Percentiles rank a stretch among this genome's conserved stretches.
phyloP scores from a whole-genome alignment of 495 filamentous ascomycete species.

The Cryomyces minteri region DNA sequence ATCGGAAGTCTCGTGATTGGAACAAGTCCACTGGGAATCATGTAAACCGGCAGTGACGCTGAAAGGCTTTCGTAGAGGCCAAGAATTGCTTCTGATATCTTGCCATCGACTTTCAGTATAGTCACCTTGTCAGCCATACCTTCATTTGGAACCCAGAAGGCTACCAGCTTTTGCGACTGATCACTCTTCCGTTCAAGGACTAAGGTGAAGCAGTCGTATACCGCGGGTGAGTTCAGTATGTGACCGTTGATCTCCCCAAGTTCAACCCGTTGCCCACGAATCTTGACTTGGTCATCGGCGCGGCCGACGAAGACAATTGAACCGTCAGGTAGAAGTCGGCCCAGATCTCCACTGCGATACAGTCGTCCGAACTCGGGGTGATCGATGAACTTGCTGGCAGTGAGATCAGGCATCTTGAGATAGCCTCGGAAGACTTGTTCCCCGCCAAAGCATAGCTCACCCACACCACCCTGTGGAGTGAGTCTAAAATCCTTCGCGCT shows the following conservation, averaged over 20 bases:
- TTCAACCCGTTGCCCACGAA: constrained; percentile 64
- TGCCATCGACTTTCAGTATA: neutral
- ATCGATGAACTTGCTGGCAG: constrained; percentile 37
- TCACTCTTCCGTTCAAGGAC: constrained; percentile 11
- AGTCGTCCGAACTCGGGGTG: constrained; percentile 47
- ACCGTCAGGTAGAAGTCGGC: constrained; percentile 50
- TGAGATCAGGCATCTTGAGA: constrained; percentile 36
- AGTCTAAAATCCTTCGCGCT: constrained; percentile 18
- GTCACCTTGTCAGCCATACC: neutral
- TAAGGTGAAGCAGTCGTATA: constrained; percentile 35
- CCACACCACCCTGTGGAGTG: constrained; percentile 47
- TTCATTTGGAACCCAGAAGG: constrained; percentile 34
- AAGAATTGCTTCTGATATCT: neutral
- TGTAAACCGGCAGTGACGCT: constrained; percentile 38
- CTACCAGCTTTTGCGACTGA: constrained; percentile 13
- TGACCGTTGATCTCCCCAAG: constrained; percentile 53
- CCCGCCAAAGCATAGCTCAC: constrained; percentile 73
- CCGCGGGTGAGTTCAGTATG: constrained; percentile 24
- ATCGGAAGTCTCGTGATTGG: constrained; percentile 43
- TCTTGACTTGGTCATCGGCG: constrained; percentile 64
- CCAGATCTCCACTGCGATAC: constrained; percentile 55
- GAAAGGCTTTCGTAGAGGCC: constrained; percentile 20
- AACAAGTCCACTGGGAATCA: constrained; percentile 50
- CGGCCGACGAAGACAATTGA: constrained; percentile 54
- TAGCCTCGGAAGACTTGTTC: constrained; percentile 60